Evolutionary conservation across 345 rosid genomes (phyloP).

Genomic region (Erucastrum elatum): DNA sequence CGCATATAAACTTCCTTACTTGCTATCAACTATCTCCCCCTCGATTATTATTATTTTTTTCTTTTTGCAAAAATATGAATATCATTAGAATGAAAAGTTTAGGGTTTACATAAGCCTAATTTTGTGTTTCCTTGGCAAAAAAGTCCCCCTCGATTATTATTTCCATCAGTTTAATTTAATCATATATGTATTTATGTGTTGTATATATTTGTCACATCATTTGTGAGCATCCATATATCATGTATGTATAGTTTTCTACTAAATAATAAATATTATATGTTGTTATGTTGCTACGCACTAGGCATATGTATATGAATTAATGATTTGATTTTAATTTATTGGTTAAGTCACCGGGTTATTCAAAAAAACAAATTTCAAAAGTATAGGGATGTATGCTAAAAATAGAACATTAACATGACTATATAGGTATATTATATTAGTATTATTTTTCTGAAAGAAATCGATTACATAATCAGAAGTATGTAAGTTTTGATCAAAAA

Average conservation of each 20-base stretch:
- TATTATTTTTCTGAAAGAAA: background rate
- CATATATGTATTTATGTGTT: conserved; percentile 18
- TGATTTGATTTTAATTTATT: background rate
- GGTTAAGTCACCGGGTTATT: background rate
- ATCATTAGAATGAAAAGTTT: no score
- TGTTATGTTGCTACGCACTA: no score
- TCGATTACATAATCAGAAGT: background rate
- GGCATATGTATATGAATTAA: background rate
- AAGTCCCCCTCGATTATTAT: conserved; percentile 25
- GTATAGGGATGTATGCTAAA: background rate
- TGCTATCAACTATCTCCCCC: conserved; percentile 37
- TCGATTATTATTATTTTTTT: conserved; percentile 22
- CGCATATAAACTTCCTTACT: conserved; percentile 35
- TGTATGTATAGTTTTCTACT: background rate
- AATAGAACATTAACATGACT: background rate
- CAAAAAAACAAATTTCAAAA: background rate
- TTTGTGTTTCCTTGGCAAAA: no score
- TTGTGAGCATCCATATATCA: conserved; percentile 16
- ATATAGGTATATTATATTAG: background rate
- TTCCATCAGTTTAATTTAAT: conserved; percentile 20
- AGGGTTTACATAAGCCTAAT: no score
- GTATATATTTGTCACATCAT: conserved; percentile 32
- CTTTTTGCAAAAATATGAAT: no score
- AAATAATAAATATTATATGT: no score
- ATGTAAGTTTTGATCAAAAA: background rate